A percentile compares a stretch with the other conserved stretches of the same genome.
Evolutionary conservation across 2,329 filamentous ascomycete species (phyloP).

Genomic region (Penicillium sp.): DNA sequence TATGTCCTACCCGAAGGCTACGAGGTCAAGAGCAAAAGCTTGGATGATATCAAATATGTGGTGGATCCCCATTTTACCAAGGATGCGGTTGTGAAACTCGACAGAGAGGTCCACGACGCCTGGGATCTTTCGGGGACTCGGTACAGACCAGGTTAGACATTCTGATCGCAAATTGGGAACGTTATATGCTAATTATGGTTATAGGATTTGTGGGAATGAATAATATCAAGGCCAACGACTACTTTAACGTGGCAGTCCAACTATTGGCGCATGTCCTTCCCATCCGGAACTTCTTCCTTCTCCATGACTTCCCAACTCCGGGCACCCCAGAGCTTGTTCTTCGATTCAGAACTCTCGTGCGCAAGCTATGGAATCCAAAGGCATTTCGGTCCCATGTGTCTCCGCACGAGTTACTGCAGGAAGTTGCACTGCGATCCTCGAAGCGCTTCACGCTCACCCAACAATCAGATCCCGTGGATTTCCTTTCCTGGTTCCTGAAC

Average conservation of each 20-base stretch:
- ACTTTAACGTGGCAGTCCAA: conserved; percentile 93
- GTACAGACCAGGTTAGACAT: conserved; percentile 68
- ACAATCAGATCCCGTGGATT: conserved; percentile 94
- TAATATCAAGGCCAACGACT: conserved; percentile 99
- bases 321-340: conserved; percentile 75
- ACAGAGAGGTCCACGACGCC: conserved; percentile 58
- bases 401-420: conserved; percentile 93
- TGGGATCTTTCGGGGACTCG: conserved; percentile 80
- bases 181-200: conserved; percentile 2
- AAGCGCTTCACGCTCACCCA: conserved; percentile 88
- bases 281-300: conserved; percentile 84
- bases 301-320: conserved; percentile 70
- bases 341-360: conserved; percentile 81
- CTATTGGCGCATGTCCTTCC: conserved; percentile 86
- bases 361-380: conserved; percentile 96
- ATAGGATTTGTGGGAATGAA: conserved; percentile 94
- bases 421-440: conserved; percentile 83
- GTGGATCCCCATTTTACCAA: conserved; percentile 84
- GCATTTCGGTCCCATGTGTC: conserved; percentile 97
- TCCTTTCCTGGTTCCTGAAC: conserved; percentile 96
- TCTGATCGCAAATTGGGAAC: neutral
- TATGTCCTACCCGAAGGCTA: conserved; percentile 82
- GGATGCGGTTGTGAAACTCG: conserved; percentile 75
- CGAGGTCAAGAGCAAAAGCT: conserved; percentile 88
- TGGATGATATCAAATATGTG: conserved; percentile 98